Base-by-base conservation (phyloP, 2,329 filamentous ascomycete species). In the Pseudopithomyces maydicus region DNA sequence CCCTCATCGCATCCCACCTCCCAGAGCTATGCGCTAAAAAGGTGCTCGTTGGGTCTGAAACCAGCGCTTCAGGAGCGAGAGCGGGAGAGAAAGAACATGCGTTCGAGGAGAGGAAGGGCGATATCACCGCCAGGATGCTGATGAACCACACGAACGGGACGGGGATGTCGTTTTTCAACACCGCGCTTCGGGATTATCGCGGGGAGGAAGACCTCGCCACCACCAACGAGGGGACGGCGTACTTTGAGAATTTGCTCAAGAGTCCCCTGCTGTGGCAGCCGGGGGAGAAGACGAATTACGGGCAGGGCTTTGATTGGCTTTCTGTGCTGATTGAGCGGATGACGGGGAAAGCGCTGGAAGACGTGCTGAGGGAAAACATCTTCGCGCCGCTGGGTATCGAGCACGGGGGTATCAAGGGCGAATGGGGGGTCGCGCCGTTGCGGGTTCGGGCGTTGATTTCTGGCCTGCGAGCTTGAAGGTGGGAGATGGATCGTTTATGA, bases 401-500 rank as follows among this genome's bases (percentile, higher is more conserved):
- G 14, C 43, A 41, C 7, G 65, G 55, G 2, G 64, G 64, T 2
- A 62, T 59, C 29, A 57, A 66, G 36, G 59, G 65, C 2, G 43
- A 51, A 8, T 64, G 58, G 41, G 65, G 65, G 54, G 54, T 2
- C 39, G 23, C 8, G 66, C 61, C 1, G 78, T 82, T 36, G 79
- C 85, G 59, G 81, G 76, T 55, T 45, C 32, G 6, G 36, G 32
- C 2, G 23, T 46, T 2, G 45, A 47, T 4, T 85, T 88, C 78
- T 77, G 87, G 54, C 85, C 84, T 0, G 81, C 75, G 1, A 62
- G 73, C 0, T 74, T 81, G 0, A 87, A 88, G 82, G 80, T 79
- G 61, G 65, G 74, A 1, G 55, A 59, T n/a, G 60, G 54, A 10
- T 35, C 36, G 2, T 63, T 59, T 19, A 22, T 61, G 17, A 20